Conservation (phyloP, 805 yeast genomes). For the Candida krabiensis region DNA sequence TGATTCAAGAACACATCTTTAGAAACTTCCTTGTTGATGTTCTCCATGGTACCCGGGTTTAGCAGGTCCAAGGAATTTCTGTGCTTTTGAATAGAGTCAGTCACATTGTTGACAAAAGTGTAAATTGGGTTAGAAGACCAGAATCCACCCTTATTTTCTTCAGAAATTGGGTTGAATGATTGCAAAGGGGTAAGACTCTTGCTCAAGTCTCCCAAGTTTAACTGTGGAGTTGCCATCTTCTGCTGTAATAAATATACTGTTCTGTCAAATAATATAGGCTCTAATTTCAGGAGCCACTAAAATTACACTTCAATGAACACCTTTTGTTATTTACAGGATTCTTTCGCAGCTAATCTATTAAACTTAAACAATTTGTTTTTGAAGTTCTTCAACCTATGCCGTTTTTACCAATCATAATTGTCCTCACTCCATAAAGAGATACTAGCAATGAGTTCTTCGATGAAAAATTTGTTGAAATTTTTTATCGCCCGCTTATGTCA, state of each 20-base stretch:
- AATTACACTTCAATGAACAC: too few relatives aligned
- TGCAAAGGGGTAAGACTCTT: constrained; percentile 60
- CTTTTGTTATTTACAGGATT: constrained; percentile 5
- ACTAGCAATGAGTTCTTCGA: constrained; percentile 1
- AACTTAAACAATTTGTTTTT: too few relatives aligned
- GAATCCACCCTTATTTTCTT: constrained; percentile 55
- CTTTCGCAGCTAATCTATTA: not conserved
- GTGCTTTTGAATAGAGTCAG: constrained; percentile 69
- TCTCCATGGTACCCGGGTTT: constrained; percentile 95
- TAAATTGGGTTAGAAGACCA: constrained; percentile 86
- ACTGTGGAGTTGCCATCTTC: constrained; percentile 29
- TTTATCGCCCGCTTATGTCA: constrained; percentile 2
- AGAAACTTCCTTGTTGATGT: constrained; percentile 87
- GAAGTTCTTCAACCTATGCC: too few relatives aligned
- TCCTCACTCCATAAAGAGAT: not conserved
- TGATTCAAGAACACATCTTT: constrained; percentile 90
- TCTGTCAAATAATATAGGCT: constrained; percentile 2
- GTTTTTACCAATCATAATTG: not conserved
- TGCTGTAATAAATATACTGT: constrained; percentile 1
- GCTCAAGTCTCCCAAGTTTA: constrained; percentile 58
- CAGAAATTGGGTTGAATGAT: constrained; percentile 47
- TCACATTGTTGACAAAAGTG: constrained; percentile 74
- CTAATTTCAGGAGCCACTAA: not conserved
- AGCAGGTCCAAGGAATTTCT: constrained; percentile 77
- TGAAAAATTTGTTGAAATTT: constrained; percentile 15